Conservation (phyloP, 2,329 filamentous ascomycete species). For the Falciphora oryzae region DNA sequence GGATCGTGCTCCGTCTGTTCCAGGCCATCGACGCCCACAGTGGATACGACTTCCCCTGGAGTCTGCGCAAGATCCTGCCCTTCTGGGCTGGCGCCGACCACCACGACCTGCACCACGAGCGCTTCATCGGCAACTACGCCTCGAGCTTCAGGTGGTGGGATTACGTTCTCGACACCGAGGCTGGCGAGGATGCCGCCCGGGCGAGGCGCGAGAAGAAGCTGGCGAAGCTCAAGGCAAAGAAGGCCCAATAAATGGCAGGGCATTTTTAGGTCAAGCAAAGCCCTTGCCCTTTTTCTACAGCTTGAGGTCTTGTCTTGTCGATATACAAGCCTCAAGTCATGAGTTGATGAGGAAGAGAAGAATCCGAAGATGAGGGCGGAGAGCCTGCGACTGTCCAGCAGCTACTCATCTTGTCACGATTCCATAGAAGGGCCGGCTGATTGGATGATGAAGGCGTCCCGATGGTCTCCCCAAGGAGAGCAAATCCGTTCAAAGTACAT, state of each 20-base stretch:
- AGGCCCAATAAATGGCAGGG: conserved; percentile 50
- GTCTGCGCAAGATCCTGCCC: conserved; percentile 81
- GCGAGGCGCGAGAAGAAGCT: conserved; percentile 74
- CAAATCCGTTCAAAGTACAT: not conserved
- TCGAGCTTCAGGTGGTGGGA: conserved; percentile 99
- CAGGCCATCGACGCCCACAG: conserved; percentile 97
- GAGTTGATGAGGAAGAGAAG: not conserved
- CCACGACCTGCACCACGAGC: conserved; percentile 96
- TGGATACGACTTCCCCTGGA: conserved; percentile 98
- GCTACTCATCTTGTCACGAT: not conserved
- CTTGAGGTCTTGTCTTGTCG: not conserved
- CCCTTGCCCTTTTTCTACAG: not conserved
- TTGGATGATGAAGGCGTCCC: not conserved
- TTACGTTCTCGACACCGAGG: conserved; percentile 87
- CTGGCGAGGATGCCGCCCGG: conserved; percentile 80
- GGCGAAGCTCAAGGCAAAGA: conserved; percentile 58
- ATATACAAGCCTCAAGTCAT: not conserved
- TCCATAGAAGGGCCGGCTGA: not conserved
- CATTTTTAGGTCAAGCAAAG: not conserved
- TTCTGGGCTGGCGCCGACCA: conserved; percentile 98
- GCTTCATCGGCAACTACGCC: conserved; percentile 96
- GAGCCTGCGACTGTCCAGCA: not conserved
- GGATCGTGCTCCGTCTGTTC: conserved; percentile 89
- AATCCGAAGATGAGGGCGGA: not conserved
- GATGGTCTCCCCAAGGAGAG: not conserved